phyloP scores from a whole-genome alignment of 352 stramenopile species.

The Phytophthora pluvialis region DNA sequence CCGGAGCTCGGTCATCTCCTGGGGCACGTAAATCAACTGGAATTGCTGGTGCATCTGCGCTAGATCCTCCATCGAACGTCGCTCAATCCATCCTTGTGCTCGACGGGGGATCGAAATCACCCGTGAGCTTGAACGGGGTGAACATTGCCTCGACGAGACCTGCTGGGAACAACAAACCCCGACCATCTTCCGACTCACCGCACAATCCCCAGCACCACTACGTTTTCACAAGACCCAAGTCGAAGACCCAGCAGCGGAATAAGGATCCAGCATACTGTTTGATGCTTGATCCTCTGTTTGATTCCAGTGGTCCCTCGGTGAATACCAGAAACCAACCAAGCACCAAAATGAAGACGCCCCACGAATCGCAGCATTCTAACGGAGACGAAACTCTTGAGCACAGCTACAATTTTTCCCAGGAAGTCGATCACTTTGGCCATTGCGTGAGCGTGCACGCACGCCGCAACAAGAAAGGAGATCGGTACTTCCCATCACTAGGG shows the following conservation, averaged over 20 bases:
- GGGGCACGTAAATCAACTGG: not conserved
- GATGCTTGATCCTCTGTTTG: conserved; percentile 79
- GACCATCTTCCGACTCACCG: conserved; percentile 10
- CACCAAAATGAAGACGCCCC: not conserved
- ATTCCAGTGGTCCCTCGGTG: conserved; percentile 25
- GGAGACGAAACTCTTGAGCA: conserved; percentile 4
- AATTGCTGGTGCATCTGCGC: not conserved
- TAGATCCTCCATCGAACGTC: not conserved
- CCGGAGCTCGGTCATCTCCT: not conserved
- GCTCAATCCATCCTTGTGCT: conserved; percentile 23
- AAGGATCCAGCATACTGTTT: conserved; percentile 39
- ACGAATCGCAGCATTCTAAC: conserved; percentile 11
- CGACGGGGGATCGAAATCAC: conserved; percentile 24
- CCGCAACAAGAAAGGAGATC: conserved; percentile 41
- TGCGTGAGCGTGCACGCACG: conserved; percentile 54
- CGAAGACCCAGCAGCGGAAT: conserved; percentile 26
- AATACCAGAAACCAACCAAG: conserved; percentile 10
- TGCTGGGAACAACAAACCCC: conserved; percentile 26
- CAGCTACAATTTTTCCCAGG: conserved; percentile 47
- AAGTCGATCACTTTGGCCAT: conserved; percentile 53
- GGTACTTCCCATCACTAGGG: conserved; percentile 59
- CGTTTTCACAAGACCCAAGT: conserved; percentile 58
- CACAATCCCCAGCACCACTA: conserved; percentile 33
- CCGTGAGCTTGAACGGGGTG: conserved; percentile 32
- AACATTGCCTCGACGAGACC: conserved; percentile 47